Conservation (phyloP, 2,329 filamentous ascomycete species). For the Monilinia fructigena region DNA sequence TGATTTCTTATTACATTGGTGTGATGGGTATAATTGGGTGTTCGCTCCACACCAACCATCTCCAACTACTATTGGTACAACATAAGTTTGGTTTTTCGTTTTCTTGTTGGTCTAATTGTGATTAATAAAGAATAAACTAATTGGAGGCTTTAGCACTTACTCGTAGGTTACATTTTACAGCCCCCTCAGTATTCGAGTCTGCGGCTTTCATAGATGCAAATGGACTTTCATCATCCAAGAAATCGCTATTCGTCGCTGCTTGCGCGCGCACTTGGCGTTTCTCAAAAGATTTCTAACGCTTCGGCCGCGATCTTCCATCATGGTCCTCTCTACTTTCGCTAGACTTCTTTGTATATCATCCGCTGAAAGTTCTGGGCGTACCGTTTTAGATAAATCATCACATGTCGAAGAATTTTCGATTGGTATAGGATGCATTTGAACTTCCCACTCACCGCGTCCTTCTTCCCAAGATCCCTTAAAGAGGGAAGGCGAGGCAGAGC, state of each 20-base stretch:
- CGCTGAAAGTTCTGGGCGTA: background rate
- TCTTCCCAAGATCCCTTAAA: background rate
- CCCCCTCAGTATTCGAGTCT: conserved; percentile 16
- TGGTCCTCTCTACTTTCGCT: background rate
- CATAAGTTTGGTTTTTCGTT: conserved; percentile 23
- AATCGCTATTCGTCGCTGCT: conserved; percentile 5
- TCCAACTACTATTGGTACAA: conserved; percentile 24
- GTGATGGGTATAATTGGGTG: conserved; percentile 33
- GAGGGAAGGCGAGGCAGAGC: background rate
- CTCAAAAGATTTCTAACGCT: background rate
- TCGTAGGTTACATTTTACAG: conserved; percentile 20
- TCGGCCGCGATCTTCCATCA: conserved; percentile 3
- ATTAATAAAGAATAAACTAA: conserved; percentile 20
- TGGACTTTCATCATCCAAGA: conserved; percentile 29
- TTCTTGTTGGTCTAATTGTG: conserved; percentile 25
- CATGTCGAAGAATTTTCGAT: background rate
- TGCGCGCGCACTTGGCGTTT: background rate
- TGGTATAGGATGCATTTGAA: background rate
- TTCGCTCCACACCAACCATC: conserved; percentile 25
- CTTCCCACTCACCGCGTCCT: background rate
- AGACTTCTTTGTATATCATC: background rate
- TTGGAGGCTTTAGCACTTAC: conserved; percentile 21
- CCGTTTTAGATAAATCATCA: background rate
- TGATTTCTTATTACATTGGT: conserved; percentile 35
- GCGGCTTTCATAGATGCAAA: conserved; percentile 29